These are phyloP conservation scores for Rhodotorula sp. DNA, from an alignment of 1,284 basidiomycete species.

Conservation along the genomic window DNA sequence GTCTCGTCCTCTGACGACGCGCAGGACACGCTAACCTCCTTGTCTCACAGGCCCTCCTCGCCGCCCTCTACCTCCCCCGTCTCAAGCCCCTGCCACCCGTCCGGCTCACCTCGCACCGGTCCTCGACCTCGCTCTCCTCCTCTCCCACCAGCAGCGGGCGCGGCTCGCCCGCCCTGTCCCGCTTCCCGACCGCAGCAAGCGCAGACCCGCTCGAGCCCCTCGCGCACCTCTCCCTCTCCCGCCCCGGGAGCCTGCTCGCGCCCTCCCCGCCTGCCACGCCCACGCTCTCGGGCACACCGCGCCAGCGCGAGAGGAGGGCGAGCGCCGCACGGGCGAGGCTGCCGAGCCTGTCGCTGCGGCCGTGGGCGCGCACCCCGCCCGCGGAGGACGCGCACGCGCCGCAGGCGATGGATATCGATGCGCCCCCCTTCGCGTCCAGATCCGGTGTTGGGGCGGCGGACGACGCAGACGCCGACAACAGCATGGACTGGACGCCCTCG, in stretches of 20 bases:
- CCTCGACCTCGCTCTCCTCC: not conserved
- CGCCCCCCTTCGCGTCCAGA: constrained; percentile 16
- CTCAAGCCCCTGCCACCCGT: constrained; percentile 5
- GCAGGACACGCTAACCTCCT: not conserved
- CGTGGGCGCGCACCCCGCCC: not conserved
- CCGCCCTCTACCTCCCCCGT: not conserved
- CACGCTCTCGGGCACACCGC: not conserved
- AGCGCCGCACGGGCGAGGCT: not conserved
- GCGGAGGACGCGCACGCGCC: no score
- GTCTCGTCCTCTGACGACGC: not conserved
- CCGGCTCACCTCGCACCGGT: constrained; percentile 5
- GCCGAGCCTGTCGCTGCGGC: not conserved
- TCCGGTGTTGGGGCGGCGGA: constrained; percentile 16
- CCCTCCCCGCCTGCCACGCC: not conserved
- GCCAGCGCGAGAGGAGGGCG: not conserved
- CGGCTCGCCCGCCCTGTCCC: constrained; percentile 19
- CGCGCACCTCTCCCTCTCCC: constrained; percentile 15
- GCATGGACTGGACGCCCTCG: constrained; percentile 32
- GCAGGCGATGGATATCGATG: constrained; percentile 17
- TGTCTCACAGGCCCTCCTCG: not conserved
- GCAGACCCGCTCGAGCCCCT: constrained; percentile 38
- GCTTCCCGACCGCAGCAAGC: constrained; percentile 40
- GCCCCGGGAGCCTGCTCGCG: not conserved
- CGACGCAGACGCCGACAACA: constrained; percentile 19
- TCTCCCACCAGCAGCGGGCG: constrained; percentile 16